A percentile compares a stretch with the other conserved stretches of the same genome.
These are phyloP conservation scores for Scutellaria baicalensis DNA, from an alignment of 257 asterid species.

Conservation along the genomic window DNA sequence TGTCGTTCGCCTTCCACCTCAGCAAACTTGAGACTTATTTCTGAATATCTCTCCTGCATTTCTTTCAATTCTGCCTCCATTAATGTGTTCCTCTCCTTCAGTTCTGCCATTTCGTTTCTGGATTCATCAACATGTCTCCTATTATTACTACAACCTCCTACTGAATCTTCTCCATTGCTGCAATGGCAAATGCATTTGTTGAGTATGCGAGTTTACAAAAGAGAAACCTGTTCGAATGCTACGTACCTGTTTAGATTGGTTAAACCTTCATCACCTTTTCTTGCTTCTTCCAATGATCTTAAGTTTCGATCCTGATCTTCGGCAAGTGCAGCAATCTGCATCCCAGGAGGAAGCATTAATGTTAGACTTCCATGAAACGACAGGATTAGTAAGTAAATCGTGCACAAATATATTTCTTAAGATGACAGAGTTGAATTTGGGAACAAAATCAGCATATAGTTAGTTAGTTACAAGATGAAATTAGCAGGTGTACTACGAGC, in stretches of 20 bases:
- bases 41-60: conserved; percentile 96
- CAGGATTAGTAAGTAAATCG: not conserved
- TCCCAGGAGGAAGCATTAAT: not conserved
- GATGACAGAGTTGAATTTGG: no score
- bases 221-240: conserved; percentile 13
- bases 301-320: conserved; percentile 15
- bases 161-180: conserved; percentile 18
- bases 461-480: not conserved
- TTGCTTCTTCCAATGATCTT: conserved; percentile 7
- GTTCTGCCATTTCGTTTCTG: conserved; percentile 27
- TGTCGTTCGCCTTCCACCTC: conserved; percentile 99
- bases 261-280: conserved; percentile 5
- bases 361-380: not conserved
- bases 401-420: not conserved
- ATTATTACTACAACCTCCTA: not conserved
- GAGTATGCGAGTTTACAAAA: not conserved
- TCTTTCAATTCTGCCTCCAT: conserved; percentile 87
- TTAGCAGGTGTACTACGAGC: not conserved
- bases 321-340: conserved; percentile 23
- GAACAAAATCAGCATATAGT: no score
- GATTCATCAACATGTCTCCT: conserved; percentile 20
- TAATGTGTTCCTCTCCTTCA: conserved; percentile 51
- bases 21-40: conserved; percentile 95
- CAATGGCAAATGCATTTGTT: not conserved
- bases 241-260: conserved; percentile 6